Base-by-base conservation (phyloP, 2,329 filamentous ascomycete species). In the Bipolaris victoriae region DNA sequence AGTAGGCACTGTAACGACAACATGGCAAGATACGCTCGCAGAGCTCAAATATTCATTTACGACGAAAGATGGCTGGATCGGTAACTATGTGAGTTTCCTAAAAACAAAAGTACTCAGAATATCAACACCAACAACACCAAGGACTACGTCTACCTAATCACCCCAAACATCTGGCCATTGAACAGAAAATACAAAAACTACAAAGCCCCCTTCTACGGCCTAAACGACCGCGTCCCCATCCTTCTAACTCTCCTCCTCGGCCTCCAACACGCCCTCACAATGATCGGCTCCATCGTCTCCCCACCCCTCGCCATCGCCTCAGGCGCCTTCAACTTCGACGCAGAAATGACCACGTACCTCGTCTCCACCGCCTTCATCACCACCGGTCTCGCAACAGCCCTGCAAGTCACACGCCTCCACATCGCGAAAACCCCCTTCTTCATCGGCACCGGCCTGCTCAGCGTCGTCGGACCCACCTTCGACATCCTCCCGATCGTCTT, bases 1-100 rank as follows among this genome's bases (percentile, higher is more conserved):
- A 22, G 36, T 24, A 31, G 43, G 22, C 7, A 59, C 31, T 4
- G 51, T 53, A 18, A 54, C 36, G 11, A 46, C 36, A 7, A 57
- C 46, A 58, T 61, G 62, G 60, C 48, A 58, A 29, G 46, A 51
- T 16, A 61, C 49, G 20, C 33, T 62, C 18, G 47, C 54, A 3
- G 60, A 63, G 22, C 33, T 63, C 43, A 75, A 71, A 55, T 69
- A 74, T 55, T 73, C 73, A 15, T 73, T 77, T 47, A 72, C 70
- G 3, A 75, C 70, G 44, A 69, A 67, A 40, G 74, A 76, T 61
- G 74, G 76, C 2, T 78, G 75, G 74, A 52, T 78, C 47, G 76
- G 76, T 11, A 71, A 77, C 64, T 78, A 78, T 67, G 76, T 78
- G 62, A 24, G 63, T 16, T 20, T 15, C 43, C 7, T 43, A n/a